Base-by-base conservation (phyloP, 148 eudicot species). In the Camellia lanceoleosa region DNA sequence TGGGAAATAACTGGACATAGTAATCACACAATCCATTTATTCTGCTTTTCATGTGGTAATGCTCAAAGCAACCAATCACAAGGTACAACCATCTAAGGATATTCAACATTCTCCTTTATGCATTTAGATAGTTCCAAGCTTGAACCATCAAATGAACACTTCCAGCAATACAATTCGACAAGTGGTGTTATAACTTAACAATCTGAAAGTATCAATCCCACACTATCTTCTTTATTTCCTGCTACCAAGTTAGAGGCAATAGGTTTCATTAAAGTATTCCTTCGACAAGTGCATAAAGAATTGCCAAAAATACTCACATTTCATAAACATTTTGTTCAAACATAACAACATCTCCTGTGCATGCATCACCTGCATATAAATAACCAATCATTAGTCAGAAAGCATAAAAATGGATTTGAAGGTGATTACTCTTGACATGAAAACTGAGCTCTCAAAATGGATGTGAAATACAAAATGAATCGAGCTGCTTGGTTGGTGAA, bases 281-380 rank as follows among this genome's bases (percentile, higher is more conserved):
- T 46, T 7, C 11, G 18, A 63, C 80, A 51, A 60, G 47, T 60
- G 20, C 61, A 41, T 76, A 46, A 67, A 70, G 20, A 65, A 59
- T 59, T 70, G 83, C 58, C 47, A 42, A 61, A 18, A 60, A 46
- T 73, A 71, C 86, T 84, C 88, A 94, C 98, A 86, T 87, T 80
- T 89, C 94, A 81, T 90, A 94, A 42, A 94, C 94, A 71, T 87
- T 94, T 76, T 94, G 98, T 80, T 92, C 91, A 79, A 94, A 94
- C 90, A 92, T 79, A 30, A 94, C 97, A 71, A 92, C 68, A 77
- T 94, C 98, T 44, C 98, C 97, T 60, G 76, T 89, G 87, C 97
- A 94, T 43, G 97, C 94, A 87, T 94, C 98, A 78, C 98, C 98
- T 94, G 91, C 88, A 83, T 58, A 71, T 61, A 73, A 5, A 71